phyloP scores from a whole-genome alignment of 139 green algal genomes.

The Chlorella sp. region DNA sequence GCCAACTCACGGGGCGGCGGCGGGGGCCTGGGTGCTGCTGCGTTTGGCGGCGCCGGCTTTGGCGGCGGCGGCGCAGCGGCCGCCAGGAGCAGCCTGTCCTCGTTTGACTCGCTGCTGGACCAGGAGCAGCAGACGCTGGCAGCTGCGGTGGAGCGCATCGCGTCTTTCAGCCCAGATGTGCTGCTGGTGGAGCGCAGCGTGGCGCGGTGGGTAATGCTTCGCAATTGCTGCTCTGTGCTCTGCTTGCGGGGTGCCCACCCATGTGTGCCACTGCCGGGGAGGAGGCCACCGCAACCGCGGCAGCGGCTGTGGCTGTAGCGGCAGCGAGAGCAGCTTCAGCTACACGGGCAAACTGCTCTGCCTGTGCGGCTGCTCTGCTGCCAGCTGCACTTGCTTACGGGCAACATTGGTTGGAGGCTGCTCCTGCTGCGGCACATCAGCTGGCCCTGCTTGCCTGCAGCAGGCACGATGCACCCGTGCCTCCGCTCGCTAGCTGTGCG shows the following conservation, averaged over 20 bases:
- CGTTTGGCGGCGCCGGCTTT: background rate
- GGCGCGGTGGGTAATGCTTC: background rate
- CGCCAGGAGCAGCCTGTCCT: slow-evolving; percentile 58
- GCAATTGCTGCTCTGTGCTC: background rate
- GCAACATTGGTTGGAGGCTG: background rate
- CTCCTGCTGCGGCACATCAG: background rate
- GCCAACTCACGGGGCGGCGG: background rate
- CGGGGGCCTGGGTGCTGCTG: background rate
- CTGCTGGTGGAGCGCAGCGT: slow-evolving; percentile 84
- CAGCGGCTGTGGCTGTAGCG: no score
- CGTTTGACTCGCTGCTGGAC: slow-evolving; percentile 72
- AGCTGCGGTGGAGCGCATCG: slow-evolving; percentile 67
- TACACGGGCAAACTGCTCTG: no score
- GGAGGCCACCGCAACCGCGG: no score
- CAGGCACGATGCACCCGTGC: no score
- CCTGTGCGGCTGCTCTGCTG: background rate
- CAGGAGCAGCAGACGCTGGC: slow-evolving; percentile 44
- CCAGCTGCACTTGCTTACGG: background rate
- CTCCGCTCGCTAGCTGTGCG: no score
- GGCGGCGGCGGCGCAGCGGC: background rate
- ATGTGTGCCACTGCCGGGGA: background rate
- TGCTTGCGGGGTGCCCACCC: background rate
- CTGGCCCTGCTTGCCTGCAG: background rate
- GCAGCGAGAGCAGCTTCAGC: no score
- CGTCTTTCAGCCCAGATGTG: slow-evolving; percentile 65